phyloP scores from a whole-genome alignment of 768 basidiomycete species.

The Lactarius indigo region DNA sequence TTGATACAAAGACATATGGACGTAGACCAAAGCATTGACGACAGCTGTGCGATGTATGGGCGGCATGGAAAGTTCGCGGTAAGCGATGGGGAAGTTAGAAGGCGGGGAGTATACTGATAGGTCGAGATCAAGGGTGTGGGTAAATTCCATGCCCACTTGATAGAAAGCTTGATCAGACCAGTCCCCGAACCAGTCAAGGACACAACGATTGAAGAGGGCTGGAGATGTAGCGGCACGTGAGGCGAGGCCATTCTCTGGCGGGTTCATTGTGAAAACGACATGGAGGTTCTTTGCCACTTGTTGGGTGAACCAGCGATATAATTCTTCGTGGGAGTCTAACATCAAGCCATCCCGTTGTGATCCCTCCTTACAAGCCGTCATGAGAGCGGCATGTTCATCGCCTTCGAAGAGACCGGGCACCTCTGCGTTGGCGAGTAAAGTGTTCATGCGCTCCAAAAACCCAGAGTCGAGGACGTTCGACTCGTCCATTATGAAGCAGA shows the following conservation, averaged over 20 bases:
- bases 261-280: constrained; percentile 99
- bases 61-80: constrained; percentile 79
- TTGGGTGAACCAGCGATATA: constrained; percentile 98
- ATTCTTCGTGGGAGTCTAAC: constrained; percentile 96
- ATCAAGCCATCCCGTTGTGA: constrained; percentile 98
- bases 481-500: constrained; percentile 99
- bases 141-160: constrained; percentile 97
- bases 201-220: constrained; percentile 97
- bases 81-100: constrained; percentile 81
- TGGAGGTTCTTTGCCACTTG: constrained; percentile 98
- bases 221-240: constrained; percentile 97
- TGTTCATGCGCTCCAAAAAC: constrained; percentile 99
- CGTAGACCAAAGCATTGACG: constrained; percentile 88
- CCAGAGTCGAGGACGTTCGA: constrained; percentile 99
- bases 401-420: constrained; percentile 99
- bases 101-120: constrained; percentile 77
- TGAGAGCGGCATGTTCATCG: constrained; percentile 95
- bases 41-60: constrained; percentile 88
- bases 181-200: constrained; percentile 99
- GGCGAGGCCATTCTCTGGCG: constrained; percentile 91
- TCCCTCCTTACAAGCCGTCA: constrained; percentile 99
- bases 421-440: constrained; percentile 97
- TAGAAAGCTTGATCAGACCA: constrained; percentile 99
- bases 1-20: constrained; percentile 85
- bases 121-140: constrained; percentile 89